phyloP scores from a whole-genome alignment of 2,329 filamentous ascomycete genomes.

The Cladophialophora yegresii region DNA sequence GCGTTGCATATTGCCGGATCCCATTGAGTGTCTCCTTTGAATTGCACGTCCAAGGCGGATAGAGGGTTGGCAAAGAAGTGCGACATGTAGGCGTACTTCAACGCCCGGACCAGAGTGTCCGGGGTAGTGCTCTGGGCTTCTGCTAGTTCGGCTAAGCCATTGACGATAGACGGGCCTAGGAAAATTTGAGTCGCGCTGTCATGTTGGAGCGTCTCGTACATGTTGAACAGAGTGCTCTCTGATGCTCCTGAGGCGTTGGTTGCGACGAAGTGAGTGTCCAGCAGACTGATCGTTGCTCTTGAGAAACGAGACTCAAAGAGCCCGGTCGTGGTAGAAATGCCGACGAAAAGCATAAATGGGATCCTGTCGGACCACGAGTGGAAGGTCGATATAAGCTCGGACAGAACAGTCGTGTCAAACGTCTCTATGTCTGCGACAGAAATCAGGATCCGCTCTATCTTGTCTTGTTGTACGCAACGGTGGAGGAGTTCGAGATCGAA shows the following conservation, averaged over 20 bases:
- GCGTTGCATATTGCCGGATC: conserved; percentile 54
- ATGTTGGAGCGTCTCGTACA: conserved; percentile 46
- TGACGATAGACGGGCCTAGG: conserved; percentile 56
- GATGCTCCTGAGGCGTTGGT: conserved; percentile 34
- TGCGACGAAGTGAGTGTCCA: conserved; percentile 60
- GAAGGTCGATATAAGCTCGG: conserved; percentile 49
- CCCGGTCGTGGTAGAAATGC: conserved; percentile 64
- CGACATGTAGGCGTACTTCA: conserved; percentile 65
- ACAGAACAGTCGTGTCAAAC: conserved; percentile 49
- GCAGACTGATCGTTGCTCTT: conserved; percentile 53
- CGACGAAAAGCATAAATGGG: conserved; percentile 61
- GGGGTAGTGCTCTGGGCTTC: conserved; percentile 63
- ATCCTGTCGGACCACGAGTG: conserved; percentile 64
- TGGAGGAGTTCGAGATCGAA: conserved; percentile 52
- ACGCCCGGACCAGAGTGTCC: conserved; percentile 55
- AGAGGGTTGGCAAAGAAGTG: conserved; percentile 64
- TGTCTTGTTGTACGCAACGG: conserved; percentile 45
- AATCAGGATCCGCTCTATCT: conserved; percentile 45
- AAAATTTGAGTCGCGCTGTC: conserved; percentile 46
- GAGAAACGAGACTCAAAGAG: conserved; percentile 62
- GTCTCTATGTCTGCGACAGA: conserved; percentile 52
- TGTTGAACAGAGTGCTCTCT: conserved; percentile 40
- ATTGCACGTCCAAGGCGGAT: conserved; percentile 46
- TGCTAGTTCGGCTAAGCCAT: conserved; percentile 57
- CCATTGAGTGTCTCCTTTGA: conserved; percentile 33